Evolutionary conservation across 176 grass and related monocot species (phyloP).

Genomic region (Rhynchospora breviuscula): DNA sequence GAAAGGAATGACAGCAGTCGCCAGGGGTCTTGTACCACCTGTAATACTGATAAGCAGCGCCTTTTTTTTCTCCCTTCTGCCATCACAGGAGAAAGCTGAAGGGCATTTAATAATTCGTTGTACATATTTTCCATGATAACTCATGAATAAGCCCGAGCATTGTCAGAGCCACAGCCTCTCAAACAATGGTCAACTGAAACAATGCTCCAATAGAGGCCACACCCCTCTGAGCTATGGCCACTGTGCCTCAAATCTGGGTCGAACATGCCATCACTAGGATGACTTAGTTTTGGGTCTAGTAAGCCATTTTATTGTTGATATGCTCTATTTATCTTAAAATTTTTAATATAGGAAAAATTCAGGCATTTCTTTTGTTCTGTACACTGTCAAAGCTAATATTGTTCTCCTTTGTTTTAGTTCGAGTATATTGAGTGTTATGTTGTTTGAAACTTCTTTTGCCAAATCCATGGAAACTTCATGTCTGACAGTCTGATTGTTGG

Average conservation of each 20-base stretch:
- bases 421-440: not conserved
- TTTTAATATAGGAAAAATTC: not conserved
- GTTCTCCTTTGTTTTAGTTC: not conserved
- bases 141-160: not conserved
- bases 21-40: no score
- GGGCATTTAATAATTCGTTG: no score
- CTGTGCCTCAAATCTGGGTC: not conserved
- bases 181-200: not conserved
- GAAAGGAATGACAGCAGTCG: no score
- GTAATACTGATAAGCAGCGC: no score
- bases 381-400: no score
- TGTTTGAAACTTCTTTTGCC: not conserved
- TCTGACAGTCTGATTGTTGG: not conserved
- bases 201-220: not conserved
- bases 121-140: no score
- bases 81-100: not conserved
- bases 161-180: not conserved
- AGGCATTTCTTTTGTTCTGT: no score
- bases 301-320: not conserved
- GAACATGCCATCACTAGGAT: not conserved
- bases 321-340: not conserved
- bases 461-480: not conserved
- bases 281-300: not conserved
- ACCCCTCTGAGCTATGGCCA: not conserved
- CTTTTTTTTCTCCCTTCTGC: no score